Percentiles rank a stretch among this genome's conserved stretches.
These are phyloP conservation scores for Phytophthora cactorum DNA, from an alignment of 352 stramenopile genomes.

Conservation along the genomic window DNA sequence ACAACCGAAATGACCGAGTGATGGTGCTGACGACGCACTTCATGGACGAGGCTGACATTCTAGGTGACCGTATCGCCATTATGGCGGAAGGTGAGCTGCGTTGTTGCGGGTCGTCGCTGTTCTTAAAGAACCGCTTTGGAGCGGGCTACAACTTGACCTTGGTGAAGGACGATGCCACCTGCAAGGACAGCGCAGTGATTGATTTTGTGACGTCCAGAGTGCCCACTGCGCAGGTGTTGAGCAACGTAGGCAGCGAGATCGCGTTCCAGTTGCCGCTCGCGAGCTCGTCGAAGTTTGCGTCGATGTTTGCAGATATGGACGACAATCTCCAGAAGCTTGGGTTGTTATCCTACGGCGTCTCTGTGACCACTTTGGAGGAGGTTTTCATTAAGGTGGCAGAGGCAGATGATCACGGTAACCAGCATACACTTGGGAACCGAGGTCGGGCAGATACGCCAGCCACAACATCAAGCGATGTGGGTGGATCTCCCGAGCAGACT, in stretches of 20 bases:
- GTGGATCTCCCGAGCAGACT: conserved; percentile 2
- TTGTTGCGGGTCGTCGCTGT: conserved; percentile 79
- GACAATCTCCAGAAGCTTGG: conserved; percentile 40
- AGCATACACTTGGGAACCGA: conserved; percentile 47
- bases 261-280: conserved; percentile 70
- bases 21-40: conserved; percentile 95
- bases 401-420: conserved; percentile 40
- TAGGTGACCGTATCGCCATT: conserved; percentile 85
- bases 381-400: conserved; percentile 84
- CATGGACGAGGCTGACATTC: conserved; percentile 92
- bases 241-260: conserved; percentile 78
- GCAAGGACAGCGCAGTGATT: conserved; percentile 41
- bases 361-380: conserved; percentile 89
- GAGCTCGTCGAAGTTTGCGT: conserved; percentile 52
- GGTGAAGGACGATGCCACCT: conserved; percentile 52
- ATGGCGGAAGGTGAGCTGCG: conserved; percentile 84
- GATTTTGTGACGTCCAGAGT: conserved; percentile 45
- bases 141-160: conserved; percentile 77
- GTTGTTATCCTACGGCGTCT: conserved; percentile 64
- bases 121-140: conserved; percentile 80
- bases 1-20: conserved; percentile 61
- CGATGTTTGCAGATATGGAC: conserved; percentile 72
- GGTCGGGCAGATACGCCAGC: conserved; percentile 11
- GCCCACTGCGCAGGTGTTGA: conserved; percentile 51
- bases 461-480: conserved; percentile 16